Percentiles rank a stretch among this genome's conserved stretches.
Evolutionary conservation across 352 stramenopile genomes (phyloP).

Genomic region (Blastocystis sp.): DNA sequence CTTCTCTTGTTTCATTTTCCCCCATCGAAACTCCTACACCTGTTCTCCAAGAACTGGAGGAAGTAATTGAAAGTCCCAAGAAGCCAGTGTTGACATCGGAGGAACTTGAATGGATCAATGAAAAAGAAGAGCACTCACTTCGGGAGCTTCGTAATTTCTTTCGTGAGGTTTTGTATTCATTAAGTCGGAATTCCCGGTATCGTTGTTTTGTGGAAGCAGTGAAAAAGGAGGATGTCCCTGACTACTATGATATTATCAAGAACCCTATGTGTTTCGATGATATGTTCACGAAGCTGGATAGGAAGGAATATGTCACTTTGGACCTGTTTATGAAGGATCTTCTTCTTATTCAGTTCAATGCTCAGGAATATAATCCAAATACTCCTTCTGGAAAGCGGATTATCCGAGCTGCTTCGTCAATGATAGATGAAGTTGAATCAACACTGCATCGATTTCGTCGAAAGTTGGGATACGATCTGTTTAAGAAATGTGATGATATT

Average conservation of each 20-base stretch:
- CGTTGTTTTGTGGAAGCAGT: constrained; percentile 71
- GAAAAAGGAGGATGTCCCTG: constrained; percentile 77
- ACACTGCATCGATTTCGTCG: constrained; percentile 82
- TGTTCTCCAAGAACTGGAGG: constrained; percentile 33
- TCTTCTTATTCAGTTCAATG: constrained; percentile 81
- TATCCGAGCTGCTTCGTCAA: constrained; percentile 77
- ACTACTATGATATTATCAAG: constrained; percentile 84
- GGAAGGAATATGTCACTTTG: constrained; percentile 82
- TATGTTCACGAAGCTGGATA: constrained; percentile 84
- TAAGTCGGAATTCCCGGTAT: constrained; percentile 69
- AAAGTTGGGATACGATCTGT: constrained; percentile 82
- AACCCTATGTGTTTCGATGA: constrained; percentile 81
- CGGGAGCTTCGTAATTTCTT: constrained; percentile 84
- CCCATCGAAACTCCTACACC: constrained; percentile 47
- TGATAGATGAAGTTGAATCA: constrained; percentile 84
- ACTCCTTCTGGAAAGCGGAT: constrained; percentile 74
- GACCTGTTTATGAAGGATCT: constrained; percentile 83
- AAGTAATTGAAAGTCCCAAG: constrained; percentile 65
- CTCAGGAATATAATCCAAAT: constrained; percentile 83
- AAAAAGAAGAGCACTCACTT: constrained; percentile 79
- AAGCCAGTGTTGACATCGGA: constrained; percentile 31
- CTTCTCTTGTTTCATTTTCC: constrained; percentile 26
- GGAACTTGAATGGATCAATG: constrained; percentile 69
- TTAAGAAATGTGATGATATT: constrained; percentile 76
- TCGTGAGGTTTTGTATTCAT: constrained; percentile 77